phyloP scores from a whole-genome alignment of 1,284 basidiomycete genomes.

The Amylostereum areolatum region DNA sequence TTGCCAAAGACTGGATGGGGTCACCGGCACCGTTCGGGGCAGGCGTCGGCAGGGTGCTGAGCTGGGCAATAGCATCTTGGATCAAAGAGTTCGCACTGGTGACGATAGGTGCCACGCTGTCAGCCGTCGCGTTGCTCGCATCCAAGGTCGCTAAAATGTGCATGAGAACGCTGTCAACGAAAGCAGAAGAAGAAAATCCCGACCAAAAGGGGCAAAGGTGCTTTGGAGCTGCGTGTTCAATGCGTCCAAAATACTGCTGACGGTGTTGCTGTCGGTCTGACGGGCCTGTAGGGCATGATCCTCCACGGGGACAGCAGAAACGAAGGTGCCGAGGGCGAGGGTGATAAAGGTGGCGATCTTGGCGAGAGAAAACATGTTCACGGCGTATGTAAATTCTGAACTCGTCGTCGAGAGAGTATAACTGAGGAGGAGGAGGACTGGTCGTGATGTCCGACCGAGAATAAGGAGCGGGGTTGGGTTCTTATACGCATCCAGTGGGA shows the following conservation, averaged over 20 bases:
- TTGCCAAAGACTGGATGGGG: neutral
- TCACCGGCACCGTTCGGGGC: neutral
- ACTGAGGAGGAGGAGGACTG: too few relatives aligned
- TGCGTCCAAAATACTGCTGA: too few relatives aligned
- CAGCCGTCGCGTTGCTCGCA: neutral
- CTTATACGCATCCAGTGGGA: too few relatives aligned
- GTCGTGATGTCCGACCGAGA: too few relatives aligned
- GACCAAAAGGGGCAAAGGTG: too few relatives aligned
- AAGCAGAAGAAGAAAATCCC: too few relatives aligned
- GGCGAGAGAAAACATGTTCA: neutral
- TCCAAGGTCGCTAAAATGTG: neutral
- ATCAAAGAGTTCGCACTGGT: neutral
- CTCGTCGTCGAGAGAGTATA: too few relatives aligned
- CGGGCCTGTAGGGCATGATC: neutral
- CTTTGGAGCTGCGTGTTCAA: too few relatives aligned
- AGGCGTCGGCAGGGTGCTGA: neutral
- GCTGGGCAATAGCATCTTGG: neutral
- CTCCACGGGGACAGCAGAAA: neutral
- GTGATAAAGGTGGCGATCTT: neutral
- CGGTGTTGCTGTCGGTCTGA: neutral
- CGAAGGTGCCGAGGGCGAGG: neutral
- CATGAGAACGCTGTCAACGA: too few relatives aligned
- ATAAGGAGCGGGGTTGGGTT: too few relatives aligned
- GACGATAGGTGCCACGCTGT: neutral
- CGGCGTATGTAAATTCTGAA: too few relatives aligned